These are phyloP conservation scores for Wickerhamomyces sp. DNA, from an alignment of 1,139 yeast genomes.

Conservation along the genomic window DNA sequence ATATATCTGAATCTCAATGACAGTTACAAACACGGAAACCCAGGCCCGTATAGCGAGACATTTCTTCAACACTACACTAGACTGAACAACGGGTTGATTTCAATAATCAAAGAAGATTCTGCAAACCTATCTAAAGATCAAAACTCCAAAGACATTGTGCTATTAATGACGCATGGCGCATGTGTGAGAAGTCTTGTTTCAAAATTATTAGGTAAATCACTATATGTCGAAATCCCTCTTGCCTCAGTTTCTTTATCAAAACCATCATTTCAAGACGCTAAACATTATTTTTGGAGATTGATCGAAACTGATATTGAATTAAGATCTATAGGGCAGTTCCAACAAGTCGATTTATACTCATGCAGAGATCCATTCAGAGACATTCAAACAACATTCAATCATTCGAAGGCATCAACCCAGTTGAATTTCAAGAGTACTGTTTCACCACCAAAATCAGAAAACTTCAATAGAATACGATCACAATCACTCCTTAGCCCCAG, in stretches of 20 bases:
- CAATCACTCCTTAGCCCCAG: slow-evolving; percentile 16
- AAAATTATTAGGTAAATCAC: slow-evolving; percentile 19
- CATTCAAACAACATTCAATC: slow-evolving; percentile 19
- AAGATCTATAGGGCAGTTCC: slow-evolving; percentile 4
- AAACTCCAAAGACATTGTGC: slow-evolving; percentile 15
- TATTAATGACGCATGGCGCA: slow-evolving; percentile 25
- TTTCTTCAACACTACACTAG: slow-evolving; percentile 19
- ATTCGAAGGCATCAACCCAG: slow-evolving; percentile 6
- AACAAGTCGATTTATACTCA: slow-evolving; percentile 16
- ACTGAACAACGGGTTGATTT: slow-evolving; percentile 17
- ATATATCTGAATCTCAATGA: slow-evolving; percentile 14
- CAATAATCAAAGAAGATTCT: slow-evolving; percentile 17
- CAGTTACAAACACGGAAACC: slow-evolving; percentile 20
- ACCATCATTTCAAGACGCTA: slow-evolving; percentile 10
- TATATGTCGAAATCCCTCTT: slow-evolving; percentile 22
- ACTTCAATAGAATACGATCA: slow-evolving; percentile 15
- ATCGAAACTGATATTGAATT: slow-evolving; percentile 22
- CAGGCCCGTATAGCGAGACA: slow-evolving; percentile 23
- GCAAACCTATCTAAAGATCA: slow-evolving; percentile 1
- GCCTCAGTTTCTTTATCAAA: slow-evolving; percentile 21
- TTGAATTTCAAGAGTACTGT: slow-evolving; percentile 15
- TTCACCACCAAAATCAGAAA: slow-evolving; percentile 12
- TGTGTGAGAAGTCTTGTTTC: slow-evolving; percentile 22
- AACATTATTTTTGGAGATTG: slow-evolving; percentile 17
- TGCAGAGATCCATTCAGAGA: slow-evolving; percentile 21